A percentile compares a stretch with the other conserved stretches of the same genome.
Conservation (phyloP, 495 filamentous ascomycete species). For the Neurospora sp. region DNA sequence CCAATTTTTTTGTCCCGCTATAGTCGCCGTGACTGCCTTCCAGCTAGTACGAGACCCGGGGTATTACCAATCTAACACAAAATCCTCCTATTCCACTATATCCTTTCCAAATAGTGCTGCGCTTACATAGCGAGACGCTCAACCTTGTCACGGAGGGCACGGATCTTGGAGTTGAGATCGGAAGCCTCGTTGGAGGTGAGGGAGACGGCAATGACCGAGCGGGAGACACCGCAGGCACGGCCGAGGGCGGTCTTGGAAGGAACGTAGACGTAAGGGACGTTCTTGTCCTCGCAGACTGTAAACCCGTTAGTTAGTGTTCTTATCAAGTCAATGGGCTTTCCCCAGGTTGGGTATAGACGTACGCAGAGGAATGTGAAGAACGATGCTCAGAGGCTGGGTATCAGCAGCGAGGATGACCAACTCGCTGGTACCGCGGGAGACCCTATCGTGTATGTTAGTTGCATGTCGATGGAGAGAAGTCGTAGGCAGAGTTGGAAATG, state of each 20-base stretch:
- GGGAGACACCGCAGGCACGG: conserved; percentile 71
- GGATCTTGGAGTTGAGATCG: conserved; percentile 78
- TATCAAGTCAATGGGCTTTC: conserved; percentile 63
- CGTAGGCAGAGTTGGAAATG: neutral
- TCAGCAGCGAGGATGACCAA: conserved; percentile 85
- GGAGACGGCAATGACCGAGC: conserved; percentile 75
- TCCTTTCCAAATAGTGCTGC: neutral
- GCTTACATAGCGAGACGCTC: conserved; percentile 88
- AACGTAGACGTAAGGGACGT: conserved; percentile 53
- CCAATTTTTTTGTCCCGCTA: neutral
- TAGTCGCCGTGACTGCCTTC: neutral
- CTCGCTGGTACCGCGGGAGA: conserved; percentile 82
- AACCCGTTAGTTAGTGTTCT: conserved; percentile 7
- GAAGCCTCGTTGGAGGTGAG: conserved; percentile 92
- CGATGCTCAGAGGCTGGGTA: conserved; percentile 73
- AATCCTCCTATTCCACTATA: neutral
- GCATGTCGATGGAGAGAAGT: neutral
- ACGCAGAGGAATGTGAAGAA: conserved; percentile 79
- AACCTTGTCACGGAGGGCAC: conserved; percentile 83
- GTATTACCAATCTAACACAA: neutral
- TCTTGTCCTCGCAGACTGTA: conserved; percentile 44
- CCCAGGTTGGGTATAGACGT: conserved; percentile 30
- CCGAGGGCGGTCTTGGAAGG: conserved; percentile 56
- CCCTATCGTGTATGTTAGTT: conserved; percentile 9
- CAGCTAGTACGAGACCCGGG: neutral